phyloP scores from a whole-genome alignment of 2,329 filamentous ascomycete species.

The Aurifilum marmelostoma region DNA sequence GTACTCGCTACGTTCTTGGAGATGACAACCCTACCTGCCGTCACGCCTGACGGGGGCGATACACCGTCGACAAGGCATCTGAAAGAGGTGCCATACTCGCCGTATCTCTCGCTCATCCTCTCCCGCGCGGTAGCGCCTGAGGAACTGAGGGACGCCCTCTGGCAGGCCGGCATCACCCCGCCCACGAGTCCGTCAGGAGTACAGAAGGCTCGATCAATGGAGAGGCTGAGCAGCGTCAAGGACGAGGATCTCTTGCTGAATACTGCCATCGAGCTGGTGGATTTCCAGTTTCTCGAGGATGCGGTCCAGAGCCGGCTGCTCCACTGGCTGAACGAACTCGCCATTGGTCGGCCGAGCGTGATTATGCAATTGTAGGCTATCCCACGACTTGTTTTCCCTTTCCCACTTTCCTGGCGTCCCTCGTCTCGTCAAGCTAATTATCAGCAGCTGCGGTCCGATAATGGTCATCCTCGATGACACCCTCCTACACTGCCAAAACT shows the following conservation, averaged over 20 bases:
- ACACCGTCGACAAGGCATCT: constrained; percentile 32
- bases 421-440: neutral
- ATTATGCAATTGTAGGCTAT: constrained; percentile 59
- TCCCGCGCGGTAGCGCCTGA: constrained; percentile 59
- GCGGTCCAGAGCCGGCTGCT: constrained; percentile 62
- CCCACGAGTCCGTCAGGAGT: constrained; percentile 44
- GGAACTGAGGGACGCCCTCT: constrained; percentile 66
- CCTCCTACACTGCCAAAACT: constrained; percentile 65
- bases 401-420: neutral
- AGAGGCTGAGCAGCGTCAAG: constrained; percentile 51
- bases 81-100: constrained; percentile 48
- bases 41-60: constrained; percentile 35
- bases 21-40: constrained; percentile 46
- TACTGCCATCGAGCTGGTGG: constrained; percentile 65
- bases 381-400: neutral
- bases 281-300: constrained; percentile 68
- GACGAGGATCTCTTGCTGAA: constrained; percentile 67
- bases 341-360: constrained; percentile 57
- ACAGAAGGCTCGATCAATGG: constrained; percentile 45
- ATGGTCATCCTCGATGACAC: constrained; percentile 63
- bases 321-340: constrained; percentile 62
- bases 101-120: constrained; percentile 64
- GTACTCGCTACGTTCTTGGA: constrained; percentile 66
- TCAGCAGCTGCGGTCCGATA: constrained; percentile 56
- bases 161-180: constrained; percentile 59